Evolutionary conservation across 1,284 basidiomycete genomes (phyloP), one percentile per base, ranked within the genome.

Genomic region (Ceratobasidium sp.): DNA sequence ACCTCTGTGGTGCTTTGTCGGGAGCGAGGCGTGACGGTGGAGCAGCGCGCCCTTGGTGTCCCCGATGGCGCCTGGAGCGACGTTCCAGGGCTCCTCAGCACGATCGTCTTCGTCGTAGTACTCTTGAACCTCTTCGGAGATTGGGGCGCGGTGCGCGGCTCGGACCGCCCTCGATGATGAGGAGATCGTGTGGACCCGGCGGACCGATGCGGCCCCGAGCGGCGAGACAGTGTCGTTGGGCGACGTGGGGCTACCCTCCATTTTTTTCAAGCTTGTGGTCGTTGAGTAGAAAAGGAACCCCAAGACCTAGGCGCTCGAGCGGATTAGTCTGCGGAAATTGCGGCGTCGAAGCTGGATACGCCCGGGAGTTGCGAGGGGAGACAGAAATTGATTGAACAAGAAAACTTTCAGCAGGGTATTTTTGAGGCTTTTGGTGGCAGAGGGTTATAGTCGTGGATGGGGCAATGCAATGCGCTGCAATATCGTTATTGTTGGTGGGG

Each of bases 181-280:
- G 39, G 92, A 88, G 83, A 94, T 93, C 64, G 92, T 94, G 79
- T 94, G 92, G 80, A 92, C 90, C 59, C 92, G 88, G 78, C 92
- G 85, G 31, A 92, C 89, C 19, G 78, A 75, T 8, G 77, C 74
- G 19, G 62, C 61, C n/a, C 66, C 66, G 37, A 69, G 66, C 3
- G 66, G 66, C 66, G 66, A 56, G 34, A 69, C 66, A 43, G 66
- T 69, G 39, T 69, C 66, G 31, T 69, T 69, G 11, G 66, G 66
- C 34, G 66, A 69, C 16, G 66, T 69, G 22, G 66, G 66, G 22
- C 22, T 41, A 27, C 43, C 66, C 29, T 69, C 66, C 66, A 69
- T 69, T 56, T 69, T 69, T 65, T 27, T 48, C 29, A n/a, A 46
- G 51, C 37, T 16, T 8, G 62, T 69, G 53, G 31, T 66, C 13